Conservation (phyloP, 306 rosid species). For the Malus domestica region ASM211411v1 NC_041805.1:26514501-26515000, state of each 20-base stretch:
- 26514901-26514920: conserved; percentile 9
- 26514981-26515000: not conserved
- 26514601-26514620: not conserved
- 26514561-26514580: not conserved
- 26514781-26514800: conserved; percentile 74
- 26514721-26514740: conserved; percentile 80
- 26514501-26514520: not conserved
- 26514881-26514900: not conserved
- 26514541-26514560: not conserved
- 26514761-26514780: conserved; percentile 89
- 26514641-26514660: not conserved
- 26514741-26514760: conserved; percentile 90
- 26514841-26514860: conserved; percentile 70
- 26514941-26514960: not conserved
- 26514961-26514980: not conserved
- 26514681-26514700: not conserved
- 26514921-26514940: not conserved
- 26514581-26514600: not conserved
- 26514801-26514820: conserved; percentile 73
- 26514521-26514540: not conserved
- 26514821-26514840: conserved; percentile 86
- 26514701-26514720: conserved; percentile 46
- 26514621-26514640: not conserved
- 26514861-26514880: conserved; percentile 41
- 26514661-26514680: not conserved